phyloP scores from a whole-genome alignment of 176 grass and related monocot species.

The Raddia distichophylla region DNA sequence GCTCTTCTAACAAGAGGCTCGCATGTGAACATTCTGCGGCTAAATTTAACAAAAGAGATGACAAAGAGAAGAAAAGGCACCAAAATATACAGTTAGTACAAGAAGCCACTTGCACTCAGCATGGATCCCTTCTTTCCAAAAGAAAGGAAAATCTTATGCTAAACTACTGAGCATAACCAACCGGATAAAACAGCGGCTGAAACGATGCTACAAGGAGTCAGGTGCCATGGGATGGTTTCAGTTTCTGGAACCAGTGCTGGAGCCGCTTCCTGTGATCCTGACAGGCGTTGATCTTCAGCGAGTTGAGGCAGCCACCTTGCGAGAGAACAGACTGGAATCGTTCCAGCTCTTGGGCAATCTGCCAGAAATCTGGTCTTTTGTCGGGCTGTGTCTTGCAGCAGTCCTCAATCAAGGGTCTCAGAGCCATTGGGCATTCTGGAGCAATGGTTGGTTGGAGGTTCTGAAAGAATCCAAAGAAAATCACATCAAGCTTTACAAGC shows the following conservation, averaged over 20 bases:
- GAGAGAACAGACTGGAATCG: constrained; percentile 54
- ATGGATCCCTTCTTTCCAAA: constrained; percentile 7
- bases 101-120: background rate
- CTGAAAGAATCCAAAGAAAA: constrained; percentile 41
- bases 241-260: constrained; percentile 77
- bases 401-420: constrained; percentile 70
- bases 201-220: constrained; percentile 44
- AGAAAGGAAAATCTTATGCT: constrained; percentile 29
- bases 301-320: constrained; percentile 64
- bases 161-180: constrained; percentile 51
- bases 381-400: constrained; percentile 74
- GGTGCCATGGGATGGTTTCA: constrained; percentile 48
- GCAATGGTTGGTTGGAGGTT: constrained; percentile 64
- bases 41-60: background rate
- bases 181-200: constrained; percentile 48
- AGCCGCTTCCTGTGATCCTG: constrained; percentile 72
- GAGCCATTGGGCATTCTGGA: constrained; percentile 61
- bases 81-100: constrained; percentile 37
- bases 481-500: too few species aligned
- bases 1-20: background rate
- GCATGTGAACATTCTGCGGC: background rate
- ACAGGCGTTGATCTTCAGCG: constrained; percentile 50
- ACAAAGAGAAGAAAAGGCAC: background rate
- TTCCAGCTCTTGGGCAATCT: constrained; percentile 77
- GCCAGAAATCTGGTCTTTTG: constrained; percentile 93